phyloP scores from a whole-genome alignment of 768 basidiomycete genomes.

The Pilatotrama ljubarskyi region DNA sequence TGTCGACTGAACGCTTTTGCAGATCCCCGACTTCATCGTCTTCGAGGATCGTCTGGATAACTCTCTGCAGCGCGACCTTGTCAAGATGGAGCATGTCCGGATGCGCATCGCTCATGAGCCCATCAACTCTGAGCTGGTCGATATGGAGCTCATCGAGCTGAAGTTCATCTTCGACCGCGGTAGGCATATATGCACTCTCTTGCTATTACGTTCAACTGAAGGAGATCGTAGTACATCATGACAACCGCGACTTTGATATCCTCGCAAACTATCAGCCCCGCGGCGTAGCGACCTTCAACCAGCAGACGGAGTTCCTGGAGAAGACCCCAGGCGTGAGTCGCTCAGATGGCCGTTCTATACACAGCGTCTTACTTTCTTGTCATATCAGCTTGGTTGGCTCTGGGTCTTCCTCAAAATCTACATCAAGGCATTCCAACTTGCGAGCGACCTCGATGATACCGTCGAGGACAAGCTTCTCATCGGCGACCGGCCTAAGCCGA shows the following conservation, averaged over 20 bases:
- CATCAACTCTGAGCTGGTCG: slow-evolving; percentile 68
- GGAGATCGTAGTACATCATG: slow-evolving; percentile 60
- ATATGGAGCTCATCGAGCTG: slow-evolving; percentile 81
- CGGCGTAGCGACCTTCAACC: slow-evolving; percentile 49
- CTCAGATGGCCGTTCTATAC: not conserved
- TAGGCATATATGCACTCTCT: slow-evolving; percentile 32
- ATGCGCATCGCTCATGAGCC: slow-evolving; percentile 80
- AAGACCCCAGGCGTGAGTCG: slow-evolving; percentile 61
- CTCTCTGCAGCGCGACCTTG: slow-evolving; percentile 80
- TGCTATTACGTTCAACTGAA: not conserved
- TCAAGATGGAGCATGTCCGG: slow-evolving; percentile 81
- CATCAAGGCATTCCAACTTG: slow-evolving; percentile 73
- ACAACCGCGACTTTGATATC: slow-evolving; percentile 85
- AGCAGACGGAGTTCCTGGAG: slow-evolving; percentile 69
- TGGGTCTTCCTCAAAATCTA: slow-evolving; percentile 72
- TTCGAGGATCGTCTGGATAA: slow-evolving; percentile 83
- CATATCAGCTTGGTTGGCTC: slow-evolving; percentile 69
- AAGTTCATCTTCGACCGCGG: slow-evolving; percentile 80
- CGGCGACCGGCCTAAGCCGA: slow-evolving; percentile 76
- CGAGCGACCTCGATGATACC: slow-evolving; percentile 76
- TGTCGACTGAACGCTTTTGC: not conserved
- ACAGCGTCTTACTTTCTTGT: not conserved
- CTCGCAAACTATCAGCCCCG: slow-evolving; percentile 77
- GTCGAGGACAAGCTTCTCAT: slow-evolving; percentile 82
- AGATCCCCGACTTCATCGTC: slow-evolving; percentile 83